phyloP scores from a whole-genome alignment of 371 early-diverging fungal species.

The Blakeslea trispora region DNA sequence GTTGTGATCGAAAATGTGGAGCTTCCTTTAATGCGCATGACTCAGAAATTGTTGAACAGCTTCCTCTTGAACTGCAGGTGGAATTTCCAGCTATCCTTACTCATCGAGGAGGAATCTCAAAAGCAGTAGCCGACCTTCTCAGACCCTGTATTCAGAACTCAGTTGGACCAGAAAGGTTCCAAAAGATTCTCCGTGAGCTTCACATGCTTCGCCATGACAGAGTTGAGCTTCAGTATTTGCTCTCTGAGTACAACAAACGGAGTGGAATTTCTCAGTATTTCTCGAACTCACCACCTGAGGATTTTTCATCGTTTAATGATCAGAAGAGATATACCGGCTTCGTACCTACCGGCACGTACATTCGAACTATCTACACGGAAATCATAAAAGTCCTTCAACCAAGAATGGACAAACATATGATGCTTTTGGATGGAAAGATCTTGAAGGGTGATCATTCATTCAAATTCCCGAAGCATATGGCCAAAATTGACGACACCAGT shows the following conservation, averaged over 20 bases:
- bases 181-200: slow-evolving; percentile 15
- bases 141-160: slow-evolving; percentile 16
- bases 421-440: slow-evolving; percentile 5
- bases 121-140: slow-evolving; percentile 12
- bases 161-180: slow-evolving; percentile 16
- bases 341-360: neutral
- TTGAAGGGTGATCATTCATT: slow-evolving; percentile 8
- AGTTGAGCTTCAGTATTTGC: neutral
- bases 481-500: neutral
- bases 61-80: slow-evolving; percentile 12
- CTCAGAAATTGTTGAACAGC: slow-evolving; percentile 6
- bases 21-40: neutral
- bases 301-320: slow-evolving; percentile 5
- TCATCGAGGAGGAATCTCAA: slow-evolving; percentile 22
- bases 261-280: neutral
- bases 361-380: slow-evolving; percentile 5
- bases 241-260: slow-evolving; percentile 1
- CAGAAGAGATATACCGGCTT: slow-evolving; percentile 2
- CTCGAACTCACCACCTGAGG: neutral
- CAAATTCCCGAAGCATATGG: slow-evolving; percentile 10
- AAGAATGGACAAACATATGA: slow-evolving; percentile 8
- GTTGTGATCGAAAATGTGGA: slow-evolving; percentile 1
- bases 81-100: slow-evolving; percentile 27
- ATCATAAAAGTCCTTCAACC: slow-evolving; percentile 5
- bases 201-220: slow-evolving; percentile 4